Percentiles rank a stretch among this genome's conserved stretches.
These are phyloP conservation scores for Xerocomus brunneocitrinus DNA, from an alignment of 768 basidiomycete genomes.

Conservation along the genomic window DNA sequence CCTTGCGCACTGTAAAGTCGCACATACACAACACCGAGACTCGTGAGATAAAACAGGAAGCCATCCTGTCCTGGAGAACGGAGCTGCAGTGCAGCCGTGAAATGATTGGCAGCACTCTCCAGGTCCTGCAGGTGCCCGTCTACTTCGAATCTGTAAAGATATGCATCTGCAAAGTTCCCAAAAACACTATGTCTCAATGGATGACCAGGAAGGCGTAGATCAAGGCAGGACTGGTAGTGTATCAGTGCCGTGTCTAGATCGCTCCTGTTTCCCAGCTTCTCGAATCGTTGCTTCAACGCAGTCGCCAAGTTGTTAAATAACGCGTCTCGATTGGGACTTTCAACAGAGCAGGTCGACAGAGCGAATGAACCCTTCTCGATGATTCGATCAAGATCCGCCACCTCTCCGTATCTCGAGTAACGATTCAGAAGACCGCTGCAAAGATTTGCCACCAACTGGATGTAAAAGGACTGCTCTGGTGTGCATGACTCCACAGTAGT, in stretches of 20 bases:
- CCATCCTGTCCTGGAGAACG: constrained; percentile 12
- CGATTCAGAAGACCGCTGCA: constrained; percentile 16
- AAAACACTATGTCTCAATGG: constrained; percentile 8
- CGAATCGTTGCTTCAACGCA: constrained; percentile 17
- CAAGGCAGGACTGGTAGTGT: constrained; percentile 14
- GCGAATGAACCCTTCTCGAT: constrained; percentile 11
- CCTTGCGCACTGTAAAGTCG: constrained; percentile 12
- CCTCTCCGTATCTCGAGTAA: constrained; percentile 16
- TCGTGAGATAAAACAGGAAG: constrained; percentile 8
- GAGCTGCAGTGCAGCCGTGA: constrained; percentile 15
- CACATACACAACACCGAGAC: constrained; percentile 7
- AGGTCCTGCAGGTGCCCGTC: constrained; percentile 24
- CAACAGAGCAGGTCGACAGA: constrained; percentile 1
- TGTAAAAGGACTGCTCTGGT: constrained; percentile 11
- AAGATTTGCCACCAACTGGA: constrained; percentile 16
- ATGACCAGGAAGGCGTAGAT: constrained; percentile 21
- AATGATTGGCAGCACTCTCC: constrained; percentile 11
- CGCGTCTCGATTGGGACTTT: constrained; percentile 12
- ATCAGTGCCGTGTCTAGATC: constrained; percentile 19
- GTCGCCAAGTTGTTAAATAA: constrained; percentile 21
- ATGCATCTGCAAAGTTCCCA: constrained; percentile 19
- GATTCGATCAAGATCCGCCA: constrained; percentile 16
- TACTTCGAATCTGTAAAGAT: constrained; percentile 21
- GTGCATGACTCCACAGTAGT: constrained; percentile 9
- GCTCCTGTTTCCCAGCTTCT: constrained; percentile 4